Evolutionary conservation across 768 basidiomycete genomes (phyloP), one percentile per base, ranked within the genome.

Genomic region (Mycena galericulata): DNA sequence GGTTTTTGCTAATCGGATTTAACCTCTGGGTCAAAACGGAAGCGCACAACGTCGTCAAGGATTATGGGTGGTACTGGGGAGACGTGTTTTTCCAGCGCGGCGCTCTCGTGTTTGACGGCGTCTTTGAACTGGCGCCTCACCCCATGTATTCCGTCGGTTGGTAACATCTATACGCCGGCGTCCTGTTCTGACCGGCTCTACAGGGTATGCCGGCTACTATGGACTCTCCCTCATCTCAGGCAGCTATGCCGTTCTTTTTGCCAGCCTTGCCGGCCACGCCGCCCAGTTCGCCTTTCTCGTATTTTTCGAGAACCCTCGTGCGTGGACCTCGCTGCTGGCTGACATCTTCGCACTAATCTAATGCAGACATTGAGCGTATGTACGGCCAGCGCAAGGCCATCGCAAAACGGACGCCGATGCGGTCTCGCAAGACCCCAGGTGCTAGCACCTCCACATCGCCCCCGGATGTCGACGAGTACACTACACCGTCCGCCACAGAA

Each of bases 11-110:
- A 27, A 96, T 99, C 76, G 87, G 86, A 24, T 99, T 99, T 86
- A 99, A 99, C 78, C 86, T 99, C 38, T 99, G 97, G 96, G 96
- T 99, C 69, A 99, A 99, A 78, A 94, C 93, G 2, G 97, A 99
- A 76, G 98, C 98, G 0, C 98, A 99, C 78, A 88, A 95, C 60
- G 95, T 99, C 54, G 96, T 99, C 68, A 99, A 98, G 74, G 97
- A 98, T 75, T 98, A 97, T 72, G 97, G 96, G 18, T 98, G 96
- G 96, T 98, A 96, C 78, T 96, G 95, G 95, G 96, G 94, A 12
- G 94, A 96, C 72, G 90, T 90, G 64, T 96, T 96, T 82, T 95
- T 96, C 83, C 93, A 95, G 78, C 91, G 94, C n/a, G 94, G 94
- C 46, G 91, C 92, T 46, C 85, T 99, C 17, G 92, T 98, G 3